Conservation (phyloP, 177 flowering plant species). For the Vitis hybrid region DNA sequence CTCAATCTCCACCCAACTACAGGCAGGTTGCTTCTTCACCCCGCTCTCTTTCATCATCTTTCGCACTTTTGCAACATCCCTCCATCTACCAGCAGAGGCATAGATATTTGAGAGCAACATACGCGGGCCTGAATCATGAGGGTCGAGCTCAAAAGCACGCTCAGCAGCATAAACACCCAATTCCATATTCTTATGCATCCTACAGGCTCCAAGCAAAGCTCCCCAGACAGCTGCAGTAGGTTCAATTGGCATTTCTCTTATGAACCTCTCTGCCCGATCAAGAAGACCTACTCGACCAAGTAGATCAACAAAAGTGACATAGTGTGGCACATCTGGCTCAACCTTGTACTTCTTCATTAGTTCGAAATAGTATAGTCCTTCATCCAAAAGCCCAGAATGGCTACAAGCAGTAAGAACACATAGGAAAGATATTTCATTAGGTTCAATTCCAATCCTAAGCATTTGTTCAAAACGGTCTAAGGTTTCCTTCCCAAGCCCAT, state of each 20-base stretch:
- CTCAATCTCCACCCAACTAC: slow-evolving; percentile 70
- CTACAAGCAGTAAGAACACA: slow-evolving; percentile 70
- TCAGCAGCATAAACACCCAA: slow-evolving; percentile 63
- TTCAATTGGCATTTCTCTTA: slow-evolving; percentile 47
- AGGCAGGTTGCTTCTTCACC: slow-evolving; percentile 51
- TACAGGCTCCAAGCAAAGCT: slow-evolving; percentile 59
- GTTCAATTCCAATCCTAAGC: slow-evolving; percentile 40
- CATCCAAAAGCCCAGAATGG: slow-evolving; percentile 60
- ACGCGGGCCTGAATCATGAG: slow-evolving; percentile 57
- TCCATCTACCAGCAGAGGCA: slow-evolving; percentile 55
- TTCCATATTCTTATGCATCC: slow-evolving; percentile 60
- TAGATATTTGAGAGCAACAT: slow-evolving; percentile 54
- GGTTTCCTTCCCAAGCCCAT: slow-evolving; percentile 56
- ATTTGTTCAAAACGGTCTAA: slow-evolving; percentile 42
- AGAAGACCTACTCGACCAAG: slow-evolving; percentile 59
- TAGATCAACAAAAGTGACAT: slow-evolving; percentile 63
- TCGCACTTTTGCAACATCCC: slow-evolving; percentile 53
- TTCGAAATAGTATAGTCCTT: slow-evolving; percentile 47
- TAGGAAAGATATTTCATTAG: slow-evolving; percentile 58
- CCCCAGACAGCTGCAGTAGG: slow-evolving; percentile 50
- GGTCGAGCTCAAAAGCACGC: slow-evolving; percentile 55
- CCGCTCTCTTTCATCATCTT: slow-evolving; percentile 46
- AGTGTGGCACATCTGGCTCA: slow-evolving; percentile 50
- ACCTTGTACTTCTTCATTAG: slow-evolving; percentile 46
- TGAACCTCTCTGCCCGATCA: slow-evolving; percentile 41